Percentiles rank a stretch among this genome's conserved stretches.
phyloP scores from a whole-genome alignment of 345 rosid genomes.

The Cardamine resedifolia region DNA sequence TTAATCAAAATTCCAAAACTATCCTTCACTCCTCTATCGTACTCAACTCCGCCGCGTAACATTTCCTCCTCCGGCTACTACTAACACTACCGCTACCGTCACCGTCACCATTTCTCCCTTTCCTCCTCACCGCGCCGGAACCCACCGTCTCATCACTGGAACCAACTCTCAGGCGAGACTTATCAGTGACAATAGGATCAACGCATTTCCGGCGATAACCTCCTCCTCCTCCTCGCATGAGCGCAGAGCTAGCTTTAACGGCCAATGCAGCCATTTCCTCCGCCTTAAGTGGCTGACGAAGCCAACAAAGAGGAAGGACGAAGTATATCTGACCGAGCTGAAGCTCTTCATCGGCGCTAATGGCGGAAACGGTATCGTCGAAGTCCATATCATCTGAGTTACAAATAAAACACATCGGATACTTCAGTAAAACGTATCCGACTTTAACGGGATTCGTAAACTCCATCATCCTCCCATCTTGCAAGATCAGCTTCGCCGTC shows the following conservation, averaged over 20 bases:
- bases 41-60: slow-evolving; percentile 56
- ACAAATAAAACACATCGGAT: slow-evolving; percentile 71
- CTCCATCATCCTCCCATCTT: slow-evolving; percentile 81
- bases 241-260: slow-evolving; percentile 90
- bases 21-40: slow-evolving; percentile 72
- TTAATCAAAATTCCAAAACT: slow-evolving; percentile 33
- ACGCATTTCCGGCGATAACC: slow-evolving; percentile 28
- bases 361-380: slow-evolving; percentile 65
- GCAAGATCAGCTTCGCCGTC: slow-evolving; percentile 77
- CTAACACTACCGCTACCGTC: slow-evolving; percentile 35
- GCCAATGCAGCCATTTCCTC: slow-evolving; percentile 99
- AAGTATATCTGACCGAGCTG: slow-evolving; percentile 88
- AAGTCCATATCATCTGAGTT: slow-evolving; percentile 97
- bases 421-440: slow-evolving; percentile 58
- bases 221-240: slow-evolving; percentile 39
- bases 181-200: slow-evolving; percentile 33
- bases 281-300: slow-evolving; percentile 62
- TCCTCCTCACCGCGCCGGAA: slow-evolving; percentile 14
- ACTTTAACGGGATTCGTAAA: slow-evolving; percentile 73
- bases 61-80: slow-evolving; percentile 43
- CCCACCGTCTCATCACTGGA: slow-evolving; percentile 34
- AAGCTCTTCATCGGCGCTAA: slow-evolving; percentile 69
- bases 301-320: slow-evolving; percentile 64
- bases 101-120: slow-evolving; percentile 26
- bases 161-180: slow-evolving; percentile 21